These are phyloP conservation scores for Rhizoclosmatium sp. DNA, from an alignment of 192 early-diverging fungal genomes.

Conservation along the genomic window DNA sequence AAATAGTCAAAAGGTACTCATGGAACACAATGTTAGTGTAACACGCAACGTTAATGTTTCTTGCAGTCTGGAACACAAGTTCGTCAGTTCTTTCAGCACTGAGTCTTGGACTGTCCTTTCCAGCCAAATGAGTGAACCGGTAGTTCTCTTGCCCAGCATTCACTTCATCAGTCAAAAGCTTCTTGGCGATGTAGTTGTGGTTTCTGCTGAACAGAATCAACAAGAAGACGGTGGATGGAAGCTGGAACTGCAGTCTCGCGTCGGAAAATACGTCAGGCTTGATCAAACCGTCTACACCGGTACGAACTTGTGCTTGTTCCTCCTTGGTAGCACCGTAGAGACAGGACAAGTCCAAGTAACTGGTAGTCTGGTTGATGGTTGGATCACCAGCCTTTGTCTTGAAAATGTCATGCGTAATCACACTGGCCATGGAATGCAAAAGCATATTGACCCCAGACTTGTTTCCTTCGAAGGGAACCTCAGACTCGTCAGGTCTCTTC, in stretches of 20 bases:
- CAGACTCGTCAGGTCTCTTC: conserved; percentile 9
- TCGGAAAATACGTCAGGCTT: conserved; percentile 22
- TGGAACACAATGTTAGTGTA: conserved; percentile 53
- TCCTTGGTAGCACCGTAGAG: conserved; percentile 50
- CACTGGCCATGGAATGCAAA: conserved; percentile 48
- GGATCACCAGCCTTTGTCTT: conserved; percentile 43
- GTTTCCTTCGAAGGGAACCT: conserved; percentile 26
- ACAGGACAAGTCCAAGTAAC: conserved; percentile 50
- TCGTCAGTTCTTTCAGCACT: conserved; percentile 46
- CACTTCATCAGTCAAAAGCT: conserved; percentile 41
- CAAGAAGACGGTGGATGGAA: conserved; percentile 44
- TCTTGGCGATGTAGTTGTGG: conserved; percentile 62
- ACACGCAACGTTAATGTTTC: conserved; percentile 55
- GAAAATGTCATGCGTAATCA: conserved; percentile 59
- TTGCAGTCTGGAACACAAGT: conserved; percentile 59
- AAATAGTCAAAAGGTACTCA: conserved; percentile 57
- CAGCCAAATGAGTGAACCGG: conserved; percentile 44
- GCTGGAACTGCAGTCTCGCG: conserved; percentile 36
- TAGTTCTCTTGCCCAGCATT: conserved; percentile 41
- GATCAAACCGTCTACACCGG: neutral
- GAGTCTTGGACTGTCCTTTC: conserved; percentile 15
- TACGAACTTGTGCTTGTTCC: conserved; percentile 23
- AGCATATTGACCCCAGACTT: conserved; percentile 50
- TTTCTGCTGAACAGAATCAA: conserved; percentile 58
- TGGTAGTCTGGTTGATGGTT: conserved; percentile 50